Evolutionary conservation across 352 stramenopile species (phyloP).

Genomic region (Phytophthora uliginosa): DNA sequence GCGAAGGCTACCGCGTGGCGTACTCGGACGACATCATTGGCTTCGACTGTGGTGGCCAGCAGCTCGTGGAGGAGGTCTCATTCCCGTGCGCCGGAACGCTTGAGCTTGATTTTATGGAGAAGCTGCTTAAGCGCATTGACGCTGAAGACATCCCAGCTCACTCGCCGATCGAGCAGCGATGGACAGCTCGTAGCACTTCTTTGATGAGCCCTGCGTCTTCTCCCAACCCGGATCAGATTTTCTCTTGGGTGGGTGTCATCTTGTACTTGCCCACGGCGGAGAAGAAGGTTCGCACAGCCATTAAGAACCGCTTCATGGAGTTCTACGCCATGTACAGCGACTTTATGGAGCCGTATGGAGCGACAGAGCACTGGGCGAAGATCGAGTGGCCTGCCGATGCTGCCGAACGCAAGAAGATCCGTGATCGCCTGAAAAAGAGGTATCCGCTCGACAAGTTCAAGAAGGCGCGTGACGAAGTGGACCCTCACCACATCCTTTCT

Average conservation of each 20-base stretch:
- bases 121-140: constrained; percentile 95
- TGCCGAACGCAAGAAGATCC: constrained; percentile 61
- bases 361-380: constrained; percentile 98
- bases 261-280: constrained; percentile 94
- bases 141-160: constrained; percentile 94
- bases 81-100: constrained; percentile 89
- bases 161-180: constrained; percentile 98
- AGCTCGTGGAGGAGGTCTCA: constrained; percentile 98
- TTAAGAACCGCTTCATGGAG: constrained; percentile 93
- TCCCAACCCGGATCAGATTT: constrained; percentile 72
- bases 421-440: constrained; percentile 69
- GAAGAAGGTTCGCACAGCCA: constrained; percentile 63
- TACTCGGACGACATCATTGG: constrained; percentile 97
- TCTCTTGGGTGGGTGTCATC: constrained; percentile 99
- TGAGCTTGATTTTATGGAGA: constrained; percentile 96
- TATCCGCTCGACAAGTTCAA: constrained; percentile 95
- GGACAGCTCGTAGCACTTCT: constrained; percentile 93
- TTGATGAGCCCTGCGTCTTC: constrained; percentile 94
- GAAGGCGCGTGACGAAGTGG: constrained; percentile 86
- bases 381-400: constrained; percentile 90
- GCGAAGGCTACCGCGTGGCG: constrained; percentile 92
- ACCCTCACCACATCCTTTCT: constrained; percentile 95
- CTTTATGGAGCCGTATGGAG: constrained; percentile 91
- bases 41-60: constrained; percentile 99
- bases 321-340: constrained; percentile 94